A percentile compares a stretch with the other conserved stretches of the same genome.
Evolutionary conservation across 805 yeast species (phyloP).

Genomic region (Jamesozyma lodderae): DNA sequence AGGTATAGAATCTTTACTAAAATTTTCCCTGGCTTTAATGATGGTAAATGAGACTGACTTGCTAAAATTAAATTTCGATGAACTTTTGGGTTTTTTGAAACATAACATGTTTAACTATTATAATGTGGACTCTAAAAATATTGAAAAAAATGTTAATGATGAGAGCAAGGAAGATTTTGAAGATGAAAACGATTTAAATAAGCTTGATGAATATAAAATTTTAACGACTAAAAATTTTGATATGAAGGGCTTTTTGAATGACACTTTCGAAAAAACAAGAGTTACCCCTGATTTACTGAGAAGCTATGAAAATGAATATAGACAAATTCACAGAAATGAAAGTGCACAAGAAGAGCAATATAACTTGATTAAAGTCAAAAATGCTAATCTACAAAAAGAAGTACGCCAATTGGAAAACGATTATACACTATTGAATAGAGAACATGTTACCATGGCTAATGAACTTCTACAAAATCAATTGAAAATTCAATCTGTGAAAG

Average conservation of each 20-base stretch:
- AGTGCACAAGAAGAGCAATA: constrained; percentile 51
- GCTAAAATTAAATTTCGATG: constrained; percentile 60
- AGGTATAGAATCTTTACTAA: constrained; percentile 75
- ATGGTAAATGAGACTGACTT: constrained; percentile 51
- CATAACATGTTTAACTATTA: constrained; percentile 47
- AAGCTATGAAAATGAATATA: constrained; percentile 63
- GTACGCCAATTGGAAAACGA: constrained; percentile 68
- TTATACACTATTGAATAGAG: constrained; percentile 61
- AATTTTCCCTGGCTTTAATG: constrained; percentile 73
- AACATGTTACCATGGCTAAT: constrained; percentile 80
- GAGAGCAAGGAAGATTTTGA: neutral
- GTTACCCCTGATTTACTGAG: constrained; percentile 61
- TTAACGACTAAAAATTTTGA: constrained; percentile 35
- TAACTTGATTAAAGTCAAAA: constrained; percentile 53
- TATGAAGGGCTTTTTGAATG: constrained; percentile 62
- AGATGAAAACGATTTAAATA: neutral
- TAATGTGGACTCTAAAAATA: constrained; percentile 10
- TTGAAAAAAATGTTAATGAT: neutral
- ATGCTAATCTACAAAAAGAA: constrained; percentile 63
- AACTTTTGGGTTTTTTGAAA: constrained; percentile 63
- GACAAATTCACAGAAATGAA: constrained; percentile 59
- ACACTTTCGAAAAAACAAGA: constrained; percentile 55
- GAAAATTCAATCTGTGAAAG: constrained; percentile 58
- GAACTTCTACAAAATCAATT: constrained; percentile 75
- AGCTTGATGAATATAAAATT: neutral